These are phyloP conservation scores for Pseudocercospora pini-densiflorae DNA, from an alignment of 2,329 filamentous ascomycete genomes.

Conservation along the genomic window DNA sequence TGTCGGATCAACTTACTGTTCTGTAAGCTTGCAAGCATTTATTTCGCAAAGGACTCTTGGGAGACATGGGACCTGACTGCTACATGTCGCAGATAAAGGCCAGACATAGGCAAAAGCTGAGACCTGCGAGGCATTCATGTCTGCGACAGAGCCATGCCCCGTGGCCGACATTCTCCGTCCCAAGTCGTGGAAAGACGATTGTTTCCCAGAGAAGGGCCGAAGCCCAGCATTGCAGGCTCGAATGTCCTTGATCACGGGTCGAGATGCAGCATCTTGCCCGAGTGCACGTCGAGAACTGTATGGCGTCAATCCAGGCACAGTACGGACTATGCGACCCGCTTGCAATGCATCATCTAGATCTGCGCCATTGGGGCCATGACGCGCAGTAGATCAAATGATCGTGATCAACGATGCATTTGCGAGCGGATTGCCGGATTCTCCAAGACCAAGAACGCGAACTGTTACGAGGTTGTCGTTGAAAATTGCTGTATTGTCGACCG, in stretches of 20 bases:
- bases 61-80: not conserved
- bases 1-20: not conserved
- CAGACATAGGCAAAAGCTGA: not conserved
- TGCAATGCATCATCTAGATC: not conserved
- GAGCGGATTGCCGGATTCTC: not conserved
- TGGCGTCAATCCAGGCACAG: not conserved
- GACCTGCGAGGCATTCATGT: not conserved
- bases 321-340: not conserved
- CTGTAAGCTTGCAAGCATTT: not conserved
- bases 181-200: not conserved
- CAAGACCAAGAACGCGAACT: not conserved
- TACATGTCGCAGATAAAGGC: not conserved
- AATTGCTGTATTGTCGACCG: not conserved
- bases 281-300: not conserved
- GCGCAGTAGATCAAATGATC: constrained; percentile 2
- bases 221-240: too few relatives aligned
- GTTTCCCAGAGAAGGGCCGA: not conserved
- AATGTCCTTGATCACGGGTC: too few relatives aligned
- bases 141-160: not conserved
- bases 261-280: not conserved
- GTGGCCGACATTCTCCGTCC: not conserved
- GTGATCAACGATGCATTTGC: constrained; percentile 1
- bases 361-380: not conserved
- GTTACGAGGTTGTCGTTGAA: not conserved
- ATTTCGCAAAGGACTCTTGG: not conserved